A percentile compares a stretch with the other conserved stretches of the same genome.
Evolutionary conservation across 2,329 filamentous ascomycete species (phyloP).

Genomic region (Penicillium sp.): DNA sequence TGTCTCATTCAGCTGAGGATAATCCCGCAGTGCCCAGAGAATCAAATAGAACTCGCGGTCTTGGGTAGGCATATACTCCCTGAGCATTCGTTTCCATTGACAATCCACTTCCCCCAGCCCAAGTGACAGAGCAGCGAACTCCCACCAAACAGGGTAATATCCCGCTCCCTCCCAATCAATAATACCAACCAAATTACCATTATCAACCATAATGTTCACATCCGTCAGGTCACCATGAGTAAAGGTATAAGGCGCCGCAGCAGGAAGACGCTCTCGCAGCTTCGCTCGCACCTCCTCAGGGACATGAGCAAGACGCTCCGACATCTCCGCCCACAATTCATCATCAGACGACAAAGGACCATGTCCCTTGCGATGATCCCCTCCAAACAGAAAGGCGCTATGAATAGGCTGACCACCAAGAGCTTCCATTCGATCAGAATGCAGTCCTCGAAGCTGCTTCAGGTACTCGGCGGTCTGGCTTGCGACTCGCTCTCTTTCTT

Average conservation of each 20-base stretch:
- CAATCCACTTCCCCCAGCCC: constrained; percentile 8
- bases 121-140: constrained; percentile 16
- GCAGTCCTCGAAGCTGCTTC: constrained; percentile 20
- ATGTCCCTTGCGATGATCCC: neutral
- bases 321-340: constrained; percentile 17
- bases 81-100: constrained; percentile 14
- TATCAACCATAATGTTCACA: constrained; percentile 44
- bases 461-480: constrained; percentile 24
- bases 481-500: constrained; percentile 24
- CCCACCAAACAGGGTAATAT: constrained; percentile 44
- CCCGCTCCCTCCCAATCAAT: constrained; percentile 42
- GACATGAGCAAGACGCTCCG: constrained; percentile 7
- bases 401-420: constrained; percentile 17
- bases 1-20: neutral
- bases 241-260: constrained; percentile 35
- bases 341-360: constrained; percentile 15
- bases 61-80: neutral
- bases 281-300: constrained; percentile 10
- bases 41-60: neutral
- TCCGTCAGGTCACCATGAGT: constrained; percentile 41
- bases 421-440: constrained; percentile 16
- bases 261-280: constrained; percentile 21
- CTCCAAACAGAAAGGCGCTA: constrained; percentile 16
- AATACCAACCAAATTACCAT: constrained; percentile 38
- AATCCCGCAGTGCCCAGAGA: neutral